These are phyloP conservation scores for Huntiella omanensis DNA, from an alignment of 2,329 filamentous ascomycete species.

Conservation along the genomic window DNA sequence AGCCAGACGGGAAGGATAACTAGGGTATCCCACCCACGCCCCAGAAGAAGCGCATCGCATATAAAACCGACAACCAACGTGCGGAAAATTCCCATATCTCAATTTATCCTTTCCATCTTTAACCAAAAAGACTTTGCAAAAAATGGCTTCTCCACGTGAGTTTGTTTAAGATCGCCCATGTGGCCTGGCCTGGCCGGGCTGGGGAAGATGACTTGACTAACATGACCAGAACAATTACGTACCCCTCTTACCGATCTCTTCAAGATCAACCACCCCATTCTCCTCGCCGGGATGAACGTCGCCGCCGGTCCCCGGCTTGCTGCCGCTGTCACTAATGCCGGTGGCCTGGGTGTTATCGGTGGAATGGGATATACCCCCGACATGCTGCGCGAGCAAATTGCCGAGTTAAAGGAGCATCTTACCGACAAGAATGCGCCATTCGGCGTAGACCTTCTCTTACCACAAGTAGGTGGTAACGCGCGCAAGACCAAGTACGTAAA, in stretches of 20 bases:
- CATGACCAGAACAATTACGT: conserved; percentile 45
- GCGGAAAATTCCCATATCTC: too few relatives aligned
- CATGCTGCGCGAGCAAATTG: conserved; percentile 89
- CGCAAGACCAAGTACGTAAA: conserved; percentile 64
- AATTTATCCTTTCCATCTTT: too few relatives aligned
- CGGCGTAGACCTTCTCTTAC: conserved; percentile 80
- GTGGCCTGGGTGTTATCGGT: conserved; percentile 89
- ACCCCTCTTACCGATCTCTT: conserved; percentile 90
- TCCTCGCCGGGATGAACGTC: conserved; percentile 98
- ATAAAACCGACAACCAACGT: too few relatives aligned
- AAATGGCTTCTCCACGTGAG: conserved; percentile 69
- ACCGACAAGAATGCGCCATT: conserved; percentile 87
- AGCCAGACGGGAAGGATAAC: too few relatives aligned
- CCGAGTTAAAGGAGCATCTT: conserved; percentile 77
- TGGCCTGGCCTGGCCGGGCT: conserved; percentile 23
- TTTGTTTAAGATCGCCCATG: conserved; percentile 84
- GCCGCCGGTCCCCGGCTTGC: conserved; percentile 91
- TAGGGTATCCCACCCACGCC: too few relatives aligned
- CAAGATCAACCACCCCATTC: conserved; percentile 89
- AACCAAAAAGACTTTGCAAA: conserved; percentile 15
- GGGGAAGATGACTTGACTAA: conserved; percentile 82
- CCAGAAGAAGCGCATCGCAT: too few relatives aligned
- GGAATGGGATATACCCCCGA: conserved; percentile 92
- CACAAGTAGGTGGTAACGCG: conserved; percentile 84
- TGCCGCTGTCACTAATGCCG: conserved; percentile 90